Evolutionary conservation across 1,284 basidiomycete species (phyloP).

Genomic region (Fistulina hepatica): DNA sequence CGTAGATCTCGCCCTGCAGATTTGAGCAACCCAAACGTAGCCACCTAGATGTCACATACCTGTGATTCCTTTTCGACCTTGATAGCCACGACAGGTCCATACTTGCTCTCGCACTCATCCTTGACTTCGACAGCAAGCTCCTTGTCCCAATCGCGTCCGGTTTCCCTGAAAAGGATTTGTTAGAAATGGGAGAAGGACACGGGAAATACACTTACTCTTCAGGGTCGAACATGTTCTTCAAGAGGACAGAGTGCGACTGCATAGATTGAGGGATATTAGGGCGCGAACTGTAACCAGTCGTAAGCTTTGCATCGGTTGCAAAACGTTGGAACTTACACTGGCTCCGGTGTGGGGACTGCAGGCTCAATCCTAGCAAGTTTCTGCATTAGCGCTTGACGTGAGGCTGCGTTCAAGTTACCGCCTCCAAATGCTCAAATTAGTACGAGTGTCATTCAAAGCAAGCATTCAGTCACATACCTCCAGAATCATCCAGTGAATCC

Average conservation of each 20-base stretch:
- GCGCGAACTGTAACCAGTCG: slow-evolving; percentile 33
- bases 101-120: slow-evolving; percentile 86
- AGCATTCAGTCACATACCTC: slow-evolving; percentile 38
- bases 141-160: slow-evolving; percentile 91
- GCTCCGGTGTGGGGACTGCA: slow-evolving; percentile 41
- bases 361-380: slow-evolving; percentile 92
- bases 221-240: slow-evolving; percentile 96
- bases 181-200: slow-evolving; percentile 5
- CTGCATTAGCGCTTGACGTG: slow-evolving; percentile 96
- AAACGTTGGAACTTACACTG: slow-evolving; percentile 36
- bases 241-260: slow-evolving; percentile 74
- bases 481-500: slow-evolving; percentile 75
- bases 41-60: slow-evolving; percentile 33
- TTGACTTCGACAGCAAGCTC: slow-evolving; percentile 96
- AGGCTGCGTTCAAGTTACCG: slow-evolving; percentile 90
- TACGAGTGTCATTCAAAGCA: background rate
- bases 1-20: slow-evolving; percentile 92
- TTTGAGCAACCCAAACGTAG: slow-evolving; percentile 8
- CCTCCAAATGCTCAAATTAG: slow-evolving; percentile 28
- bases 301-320: background rate
- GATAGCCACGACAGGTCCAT: slow-evolving; percentile 79
- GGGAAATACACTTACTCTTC: slow-evolving; percentile 59
- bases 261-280: slow-evolving; percentile 67
- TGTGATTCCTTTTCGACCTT: slow-evolving; percentile 91
- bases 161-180: slow-evolving; percentile 53